A percentile compares a stretch with the other conserved stretches of the same genome.
Conservation (phyloP, 108 stramenopile genomes). For the Chaetoceros muelleri region DNA sequence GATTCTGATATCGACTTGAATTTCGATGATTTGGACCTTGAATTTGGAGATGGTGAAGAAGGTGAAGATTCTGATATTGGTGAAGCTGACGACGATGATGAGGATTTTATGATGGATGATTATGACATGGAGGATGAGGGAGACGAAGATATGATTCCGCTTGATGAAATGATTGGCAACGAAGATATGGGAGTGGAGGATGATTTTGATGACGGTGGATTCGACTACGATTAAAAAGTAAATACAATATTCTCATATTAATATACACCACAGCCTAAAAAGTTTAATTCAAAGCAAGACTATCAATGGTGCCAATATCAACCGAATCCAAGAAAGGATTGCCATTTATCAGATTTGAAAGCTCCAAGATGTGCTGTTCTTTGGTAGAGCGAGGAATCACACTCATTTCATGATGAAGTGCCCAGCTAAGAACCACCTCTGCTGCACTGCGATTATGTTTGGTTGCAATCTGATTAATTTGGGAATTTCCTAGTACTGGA, state of each 20-base stretch:
- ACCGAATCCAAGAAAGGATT: constrained; percentile 18
- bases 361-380: constrained; percentile 26
- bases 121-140: constrained; percentile 30
- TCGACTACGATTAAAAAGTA: not conserved
- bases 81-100: constrained; percentile 13
- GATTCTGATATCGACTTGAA: constrained; percentile 15
- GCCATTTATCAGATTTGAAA: constrained; percentile 15
- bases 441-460: constrained; percentile 22
- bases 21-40: constrained; percentile 22
- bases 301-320: constrained; percentile 26
- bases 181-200: not conserved
- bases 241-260: too few species aligned
- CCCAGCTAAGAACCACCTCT: constrained; percentile 44
- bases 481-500: constrained; percentile 20
- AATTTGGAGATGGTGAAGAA: constrained; percentile 8
- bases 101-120: constrained; percentile 23
- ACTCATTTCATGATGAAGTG: constrained; percentile 32
- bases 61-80: constrained; percentile 15
- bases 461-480: constrained; percentile 13
- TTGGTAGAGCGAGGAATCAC: constrained; percentile 41
- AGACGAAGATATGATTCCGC: constrained; percentile 13
- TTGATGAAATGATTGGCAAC: not conserved
- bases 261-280: too few species aligned
- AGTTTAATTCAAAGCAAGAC: constrained; percentile 13
- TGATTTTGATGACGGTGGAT: not conserved